These are phyloP conservation scores for Microthlaspi erraticum DNA, from an alignment of 345 rosid genomes.

Conservation along the genomic window DNA sequence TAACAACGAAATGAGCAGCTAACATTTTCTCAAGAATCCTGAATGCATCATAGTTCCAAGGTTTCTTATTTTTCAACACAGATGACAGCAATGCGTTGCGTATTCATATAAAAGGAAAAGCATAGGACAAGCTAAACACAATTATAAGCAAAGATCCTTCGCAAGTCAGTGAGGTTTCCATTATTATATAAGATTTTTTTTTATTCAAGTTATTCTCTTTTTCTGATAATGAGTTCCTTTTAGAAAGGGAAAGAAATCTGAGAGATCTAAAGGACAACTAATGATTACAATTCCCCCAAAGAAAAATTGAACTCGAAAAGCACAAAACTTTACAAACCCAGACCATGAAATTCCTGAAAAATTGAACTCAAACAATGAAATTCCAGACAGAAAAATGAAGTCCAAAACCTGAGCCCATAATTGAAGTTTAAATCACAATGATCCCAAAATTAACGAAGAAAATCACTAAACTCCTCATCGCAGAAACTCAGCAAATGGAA, in stretches of 20 bases:
- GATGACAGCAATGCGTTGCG: slow-evolving; percentile 22
- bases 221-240: slow-evolving; percentile 5
- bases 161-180: slow-evolving; percentile 16
- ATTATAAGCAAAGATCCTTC: slow-evolving; percentile 27
- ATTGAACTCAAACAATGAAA: not conserved
- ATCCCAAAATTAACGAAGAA: not conserved
- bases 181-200: not conserved
- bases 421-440: not conserved
- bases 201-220: not conserved
- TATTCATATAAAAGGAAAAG: slow-evolving; percentile 5
- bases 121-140: not conserved
- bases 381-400: not conserved
- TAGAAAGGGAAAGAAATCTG: slow-evolving; percentile 25
- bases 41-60: not conserved
- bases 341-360: not conserved
- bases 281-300: not conserved
- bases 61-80: not conserved
- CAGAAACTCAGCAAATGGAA: not conserved
- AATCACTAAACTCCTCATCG: not conserved
- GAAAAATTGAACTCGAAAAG: not conserved
- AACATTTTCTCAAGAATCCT: slow-evolving; percentile 16
- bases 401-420: not conserved
- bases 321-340: not conserved
- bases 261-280: slow-evolving; percentile 33
- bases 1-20: not conserved